A percentile compares a stretch with the other conserved stretches of the same genome.
These are phyloP conservation scores for Chlorella sp. DNA, from an alignment of 139 green algal species.

Conservation along the genomic window DNA sequence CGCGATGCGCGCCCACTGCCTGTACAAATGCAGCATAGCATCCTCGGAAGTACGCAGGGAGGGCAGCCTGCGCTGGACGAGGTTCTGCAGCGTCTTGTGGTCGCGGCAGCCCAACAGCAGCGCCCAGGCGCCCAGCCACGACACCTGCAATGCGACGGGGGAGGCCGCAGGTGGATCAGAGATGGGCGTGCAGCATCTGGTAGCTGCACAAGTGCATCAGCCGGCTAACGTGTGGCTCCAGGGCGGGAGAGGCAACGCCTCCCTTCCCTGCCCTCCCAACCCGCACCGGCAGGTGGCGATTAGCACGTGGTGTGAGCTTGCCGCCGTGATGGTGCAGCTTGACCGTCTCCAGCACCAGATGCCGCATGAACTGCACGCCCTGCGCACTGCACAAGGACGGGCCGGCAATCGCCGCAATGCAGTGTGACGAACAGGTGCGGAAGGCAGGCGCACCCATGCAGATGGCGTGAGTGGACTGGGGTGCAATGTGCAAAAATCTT, in stretches of 20 bases:
- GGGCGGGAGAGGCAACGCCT: too few relatives aligned
- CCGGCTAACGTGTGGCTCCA: too few relatives aligned
- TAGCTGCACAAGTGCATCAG: too few relatives aligned
- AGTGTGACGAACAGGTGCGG: too few relatives aligned
- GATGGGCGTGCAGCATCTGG: too few relatives aligned
- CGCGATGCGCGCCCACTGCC: background rate
- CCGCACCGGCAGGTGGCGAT: background rate
- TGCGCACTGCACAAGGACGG: background rate
- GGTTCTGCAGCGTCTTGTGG: background rate
- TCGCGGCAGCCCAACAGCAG: slow-evolving; percentile 1
- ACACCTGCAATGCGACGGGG: too few relatives aligned
- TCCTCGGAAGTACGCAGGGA: background rate
- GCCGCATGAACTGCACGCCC: background rate
- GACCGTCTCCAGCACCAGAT: background rate
- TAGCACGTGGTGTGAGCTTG: background rate
- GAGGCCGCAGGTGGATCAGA: too few relatives aligned
- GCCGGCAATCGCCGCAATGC: too few relatives aligned
- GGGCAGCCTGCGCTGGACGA: background rate
- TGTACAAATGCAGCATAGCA: background rate
- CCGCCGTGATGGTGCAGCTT: background rate
- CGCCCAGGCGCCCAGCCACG: slow-evolving; percentile 12
- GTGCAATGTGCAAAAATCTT: too few relatives aligned
- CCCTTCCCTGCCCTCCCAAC: background rate
- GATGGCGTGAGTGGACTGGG: too few relatives aligned
- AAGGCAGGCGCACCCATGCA: background rate